phyloP scores from a whole-genome alignment of 257 asterid species.

The Osmanthus fragrans region DNA sequence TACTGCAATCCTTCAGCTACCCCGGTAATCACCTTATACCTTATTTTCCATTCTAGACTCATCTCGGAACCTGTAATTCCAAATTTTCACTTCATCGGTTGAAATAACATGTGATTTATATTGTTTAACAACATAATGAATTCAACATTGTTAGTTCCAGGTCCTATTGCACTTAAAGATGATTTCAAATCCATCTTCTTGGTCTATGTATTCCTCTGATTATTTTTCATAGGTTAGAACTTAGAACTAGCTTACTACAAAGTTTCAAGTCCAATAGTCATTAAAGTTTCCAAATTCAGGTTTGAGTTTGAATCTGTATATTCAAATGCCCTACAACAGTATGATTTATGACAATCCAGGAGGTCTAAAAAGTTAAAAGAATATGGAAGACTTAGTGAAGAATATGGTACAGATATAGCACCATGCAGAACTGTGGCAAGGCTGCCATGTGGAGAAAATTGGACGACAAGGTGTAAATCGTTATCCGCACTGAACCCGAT shows the following conservation, averaged over 20 bases:
- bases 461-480: conserved; percentile 83
- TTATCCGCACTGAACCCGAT: conserved; percentile 76
- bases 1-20: conserved; percentile 85
- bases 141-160: neutral
- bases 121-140: neutral
- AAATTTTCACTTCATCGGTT: conserved; percentile 26
- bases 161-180: neutral
- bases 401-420: conserved; percentile 25
- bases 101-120: neutral
- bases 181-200: neutral
- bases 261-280: neutral
- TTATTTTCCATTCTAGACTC: conserved; percentile 59
- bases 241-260: neutral
- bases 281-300: neutral
- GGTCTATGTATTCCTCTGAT: too few relatives aligned
- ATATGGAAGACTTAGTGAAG: neutral
- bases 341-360: neutral
- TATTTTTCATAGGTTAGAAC: neutral
- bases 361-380: neutral
- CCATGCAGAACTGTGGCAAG: conserved; percentile 74
- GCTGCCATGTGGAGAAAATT: conserved; percentile 74
- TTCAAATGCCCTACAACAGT: neutral
- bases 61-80: conserved; percentile 51
- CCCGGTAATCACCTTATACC: conserved; percentile 73
- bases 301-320: neutral